Evolutionary conservation across 2,329 filamentous ascomycete genomes (phyloP), one percentile per base, ranked within the genome.

Genomic region (Nakataea oryzae): DNA sequence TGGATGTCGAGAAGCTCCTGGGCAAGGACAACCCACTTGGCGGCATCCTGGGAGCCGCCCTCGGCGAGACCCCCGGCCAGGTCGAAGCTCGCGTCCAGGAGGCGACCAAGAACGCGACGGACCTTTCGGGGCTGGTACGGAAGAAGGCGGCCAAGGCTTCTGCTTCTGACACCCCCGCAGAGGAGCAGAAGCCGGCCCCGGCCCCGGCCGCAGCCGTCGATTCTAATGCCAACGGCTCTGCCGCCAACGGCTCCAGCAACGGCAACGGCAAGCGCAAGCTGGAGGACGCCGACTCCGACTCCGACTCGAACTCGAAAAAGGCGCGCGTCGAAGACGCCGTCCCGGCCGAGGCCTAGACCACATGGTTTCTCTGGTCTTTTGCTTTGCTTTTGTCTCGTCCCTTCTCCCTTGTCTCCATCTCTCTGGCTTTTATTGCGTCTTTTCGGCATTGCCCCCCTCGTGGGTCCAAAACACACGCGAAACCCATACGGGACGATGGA

Each of bases 41-140:
- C 60, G 86, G 88, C 32, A 78, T 91, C 29, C 76, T 91, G 8
- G 86, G 87, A 62, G 80, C 83, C 26, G 78, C 85, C 55, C 73
- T 88, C 5, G 87, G 87, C 63, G 84, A 87, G 69, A 82, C 84
- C 47, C 77, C 84, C 3, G 79, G 78, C 1, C 80, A 86, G 62
- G 82, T 85, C 60, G 79, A 85, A 66, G 86, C 85, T 28, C 81
- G 84, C 66, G 78, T 91, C 57, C 85, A 88, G 57, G 87, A 92
- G 70, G 89, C 87, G 30, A 89, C 86, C 68, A 88, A 87, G 75
- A 81, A 78, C 9, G 90, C 90, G 8, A 91, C 83, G 21, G 90
- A 95, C 70, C 76, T 96, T 17, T 85, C 83, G 0, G 83, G 86
- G n/a, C 77, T 93, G 57, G 87, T 93, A 56, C 86, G 88, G 70